Evolutionary conservation across 176 grass and related monocot genomes (phyloP), one percentile per base, ranked within the genome.

Genomic region (Puya raimondii): DNA sequence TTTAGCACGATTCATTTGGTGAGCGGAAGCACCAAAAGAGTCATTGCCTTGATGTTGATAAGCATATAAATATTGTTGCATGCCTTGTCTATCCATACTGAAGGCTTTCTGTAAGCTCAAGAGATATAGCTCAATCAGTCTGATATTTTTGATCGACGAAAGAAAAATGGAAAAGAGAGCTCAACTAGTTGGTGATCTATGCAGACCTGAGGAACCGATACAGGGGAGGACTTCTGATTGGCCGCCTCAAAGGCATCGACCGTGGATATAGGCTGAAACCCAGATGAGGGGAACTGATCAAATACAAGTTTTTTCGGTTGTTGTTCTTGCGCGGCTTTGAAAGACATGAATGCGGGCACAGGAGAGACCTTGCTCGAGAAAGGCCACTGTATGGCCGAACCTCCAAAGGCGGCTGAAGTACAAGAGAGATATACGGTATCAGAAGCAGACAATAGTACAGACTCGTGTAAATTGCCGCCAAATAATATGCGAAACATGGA

Each of bases 271-370:
- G 70, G 79, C 23, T 78, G 78, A 74, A 85, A 89, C 25, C 78
- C 86, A 9, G 86, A 87, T 51, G 78, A 20, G 23, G 84, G 74
- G 70, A 85, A 82, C 1, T 87, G 77, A 42, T 82, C 74, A 27
- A 80, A 64, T 15, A 48, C 6, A 54, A 25, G 27, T 66, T 78
- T 81, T 50, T 77, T 83, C 1, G 47, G 23, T 52, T 80, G 81
- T 59, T 86, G 83, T 48, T 83, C 82, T 53, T 73, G 75, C 68
- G 77, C 42, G 14, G 77, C 73, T 73, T 83, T 63, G 76, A 85
- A 85, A 48, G 89, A 85, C 84, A 92, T 89, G 67, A 92, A 85
- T 72, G 81, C 73, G 61, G 75, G 86, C 51, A 72, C 63, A 9
- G 69, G 63, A 61, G 79, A 47, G 66, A 74, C 29, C 57, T 77